Evolutionary conservation across 129 eudicot species (phyloP), one percentile per base, ranked within the genome.

Genomic region (Pittosporum tobira): DNA sequence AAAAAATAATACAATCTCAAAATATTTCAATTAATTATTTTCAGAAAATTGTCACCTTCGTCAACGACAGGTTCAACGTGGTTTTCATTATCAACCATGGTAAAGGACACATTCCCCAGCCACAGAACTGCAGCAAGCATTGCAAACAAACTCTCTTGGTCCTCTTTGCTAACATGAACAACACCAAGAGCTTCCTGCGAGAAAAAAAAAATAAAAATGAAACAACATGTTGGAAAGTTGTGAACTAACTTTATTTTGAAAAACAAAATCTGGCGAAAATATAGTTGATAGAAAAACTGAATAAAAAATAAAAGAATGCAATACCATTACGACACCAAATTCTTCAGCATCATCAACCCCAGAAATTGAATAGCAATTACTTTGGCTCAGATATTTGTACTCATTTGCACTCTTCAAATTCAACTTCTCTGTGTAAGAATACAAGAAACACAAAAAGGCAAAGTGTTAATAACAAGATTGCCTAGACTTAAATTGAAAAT

Each of bases 111-210:
- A 61, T 86, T 81, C 59, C 98, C 98, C 56, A 90, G 71, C 98
- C 98, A 90, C 71, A 90, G 60, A 28, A 90, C 98, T 19, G 95
- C 95, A 46, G 95, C 86, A 62, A 90, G 89, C 98, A 90, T 90
- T 54, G 89, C 87, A 81, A 90, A 90, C 22, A 82, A 87, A 71
- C 75, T 85, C 59, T 86, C 89, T 65, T 90, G 95, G 45, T 90
- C 87, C 62, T 71, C 82, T 74, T 90, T 87, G 70, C 79, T 86
- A 20, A 91, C 85, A 76, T 91, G 99, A 81, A 91, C 99, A 53
- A 89, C 79, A 79, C 83, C 87, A 36, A 91, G 73, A 38, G 99
- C 99, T 81, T 91, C 99, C 99, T 91, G 84, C n/a, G n/a, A n/a
- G n/a, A n/a, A 54, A 72, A 67, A 66, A 16, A 27, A 28, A 36